Evolutionary conservation across 805 yeast species (phyloP).

Genomic region (Teunomyces aglyptinius): DNA sequence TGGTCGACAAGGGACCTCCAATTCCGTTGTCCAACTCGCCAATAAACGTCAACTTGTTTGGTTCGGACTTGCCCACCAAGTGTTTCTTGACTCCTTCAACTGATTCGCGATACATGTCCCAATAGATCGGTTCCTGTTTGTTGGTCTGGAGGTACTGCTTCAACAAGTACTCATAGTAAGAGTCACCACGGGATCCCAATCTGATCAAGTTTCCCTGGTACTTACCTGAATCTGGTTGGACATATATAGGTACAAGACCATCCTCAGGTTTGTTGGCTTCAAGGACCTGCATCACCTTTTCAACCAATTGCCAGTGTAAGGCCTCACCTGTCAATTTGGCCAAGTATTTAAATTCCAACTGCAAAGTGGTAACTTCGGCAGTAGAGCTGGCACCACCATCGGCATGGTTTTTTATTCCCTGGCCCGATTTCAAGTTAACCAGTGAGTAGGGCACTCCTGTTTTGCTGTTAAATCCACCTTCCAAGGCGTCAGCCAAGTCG

Average conservation of each 20-base stretch:
- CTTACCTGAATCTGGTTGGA: conserved; percentile 70
- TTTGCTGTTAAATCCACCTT: conserved; percentile 64
- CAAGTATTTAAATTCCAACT: conserved; percentile 81
- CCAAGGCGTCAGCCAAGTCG: conserved; percentile 66
- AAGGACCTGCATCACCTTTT: conserved; percentile 66
- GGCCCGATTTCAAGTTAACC: conserved; percentile 65
- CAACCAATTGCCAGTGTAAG: conserved; percentile 76
- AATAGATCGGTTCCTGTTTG: conserved; percentile 56
- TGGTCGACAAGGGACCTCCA: conserved; percentile 55
- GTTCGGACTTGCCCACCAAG: conserved; percentile 58
- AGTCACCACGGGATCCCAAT: conserved; percentile 89
- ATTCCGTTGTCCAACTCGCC: conserved; percentile 78
- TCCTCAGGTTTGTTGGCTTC: conserved; percentile 63
- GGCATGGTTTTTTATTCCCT: conserved; percentile 58
- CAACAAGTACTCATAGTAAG: conserved; percentile 84
- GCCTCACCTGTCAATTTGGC: conserved; percentile 77
- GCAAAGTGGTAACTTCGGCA: conserved; percentile 86
- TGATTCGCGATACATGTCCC: conserved; percentile 73
- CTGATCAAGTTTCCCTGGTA: conserved; percentile 67
- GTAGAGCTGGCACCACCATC: conserved; percentile 82
- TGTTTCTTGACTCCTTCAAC: conserved; percentile 74
- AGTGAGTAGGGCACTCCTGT: conserved; percentile 79
- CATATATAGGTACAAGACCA: conserved; percentile 81
- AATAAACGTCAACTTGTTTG: conserved; percentile 61
- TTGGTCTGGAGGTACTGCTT: conserved; percentile 83